phyloP scores from a whole-genome alignment of 2,329 filamentous ascomycete species.

The Microcyclosporella mali region DNA sequence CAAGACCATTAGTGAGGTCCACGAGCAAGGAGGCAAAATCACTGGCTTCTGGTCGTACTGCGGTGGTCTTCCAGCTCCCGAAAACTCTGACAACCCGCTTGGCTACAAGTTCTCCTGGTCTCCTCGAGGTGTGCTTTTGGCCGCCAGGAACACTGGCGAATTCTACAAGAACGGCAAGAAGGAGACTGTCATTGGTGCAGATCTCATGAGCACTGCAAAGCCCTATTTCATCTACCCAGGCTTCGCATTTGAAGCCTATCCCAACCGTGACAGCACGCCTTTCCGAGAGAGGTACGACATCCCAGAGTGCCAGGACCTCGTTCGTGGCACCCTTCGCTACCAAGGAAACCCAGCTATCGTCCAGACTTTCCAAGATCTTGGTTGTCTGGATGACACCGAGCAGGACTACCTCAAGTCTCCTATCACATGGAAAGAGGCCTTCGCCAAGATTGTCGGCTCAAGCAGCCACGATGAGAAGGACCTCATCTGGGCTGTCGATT shows the following conservation, averaged over 20 bases:
- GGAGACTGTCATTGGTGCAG: slow-evolving; percentile 41
- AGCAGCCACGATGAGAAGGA: slow-evolving; percentile 55
- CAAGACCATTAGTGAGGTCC: slow-evolving; percentile 83
- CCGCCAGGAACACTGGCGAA: slow-evolving; percentile 76
- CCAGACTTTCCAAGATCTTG: slow-evolving; percentile 78
- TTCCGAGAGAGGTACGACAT: slow-evolving; percentile 89
- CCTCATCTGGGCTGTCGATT: slow-evolving; percentile 64
- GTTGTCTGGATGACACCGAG: slow-evolving; percentile 72
- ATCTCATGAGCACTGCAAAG: slow-evolving; percentile 77
- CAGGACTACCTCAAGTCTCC: slow-evolving; percentile 57
- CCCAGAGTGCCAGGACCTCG: slow-evolving; percentile 80
- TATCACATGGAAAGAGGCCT: slow-evolving; percentile 77
- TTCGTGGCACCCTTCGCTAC: slow-evolving; percentile 81
- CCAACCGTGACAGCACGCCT: slow-evolving; percentile 81
- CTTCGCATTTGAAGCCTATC: slow-evolving; percentile 85
- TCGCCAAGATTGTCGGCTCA: slow-evolving; percentile 67
- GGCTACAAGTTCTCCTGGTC: slow-evolving; percentile 84
- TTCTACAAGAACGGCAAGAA: slow-evolving; percentile 75
- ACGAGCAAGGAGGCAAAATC: slow-evolving; percentile 80
- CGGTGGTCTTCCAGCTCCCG: slow-evolving; percentile 62
- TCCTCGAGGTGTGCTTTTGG: slow-evolving; percentile 77
- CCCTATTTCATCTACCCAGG: slow-evolving; percentile 87
- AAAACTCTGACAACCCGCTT: slow-evolving; percentile 78
- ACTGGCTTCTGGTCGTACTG: slow-evolving; percentile 77
- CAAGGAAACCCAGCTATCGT: slow-evolving; percentile 87